phyloP scores from a whole-genome alignment of 345 rosid genomes.

The Arabis hirsuta region DNA sequence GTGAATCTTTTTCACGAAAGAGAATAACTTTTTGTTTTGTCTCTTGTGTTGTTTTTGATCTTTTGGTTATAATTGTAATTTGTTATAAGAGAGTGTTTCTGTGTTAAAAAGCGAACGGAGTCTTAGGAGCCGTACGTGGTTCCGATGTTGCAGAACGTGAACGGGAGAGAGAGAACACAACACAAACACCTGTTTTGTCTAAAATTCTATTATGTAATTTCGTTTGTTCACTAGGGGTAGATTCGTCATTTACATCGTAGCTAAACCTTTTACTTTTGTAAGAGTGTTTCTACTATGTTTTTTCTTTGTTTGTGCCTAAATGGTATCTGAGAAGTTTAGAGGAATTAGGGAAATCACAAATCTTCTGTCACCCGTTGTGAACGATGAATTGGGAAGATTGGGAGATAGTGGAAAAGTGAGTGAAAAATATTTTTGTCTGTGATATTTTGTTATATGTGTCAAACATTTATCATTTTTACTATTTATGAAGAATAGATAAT shows the following conservation, averaged over 20 bases:
- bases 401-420: no score
- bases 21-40: not conserved
- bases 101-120: conserved; percentile 35
- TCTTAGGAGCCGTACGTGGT: conserved; percentile 42
- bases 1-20: conserved; percentile 35
- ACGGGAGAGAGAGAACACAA: conserved; percentile 8
- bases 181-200: conserved; percentile 26
- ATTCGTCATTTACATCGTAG: not conserved
- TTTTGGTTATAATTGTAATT: not conserved
- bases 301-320: no score
- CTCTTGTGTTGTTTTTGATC: no score
- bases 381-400: no score
- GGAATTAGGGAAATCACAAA: no score
- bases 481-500: no score
- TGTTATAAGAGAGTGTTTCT: conserved; percentile 6
- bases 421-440: no score
- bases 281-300: no score
- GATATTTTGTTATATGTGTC: no score
- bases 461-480: no score
- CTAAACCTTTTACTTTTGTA: not conserved
- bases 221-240: not conserved
- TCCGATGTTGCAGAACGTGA: conserved; percentile 40
- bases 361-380: no score
- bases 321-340: no score
- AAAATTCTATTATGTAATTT: not conserved